phyloP scores from a whole-genome alignment of 768 basidiomycete species.

The Xerocomellus chrysenteron region DNA sequence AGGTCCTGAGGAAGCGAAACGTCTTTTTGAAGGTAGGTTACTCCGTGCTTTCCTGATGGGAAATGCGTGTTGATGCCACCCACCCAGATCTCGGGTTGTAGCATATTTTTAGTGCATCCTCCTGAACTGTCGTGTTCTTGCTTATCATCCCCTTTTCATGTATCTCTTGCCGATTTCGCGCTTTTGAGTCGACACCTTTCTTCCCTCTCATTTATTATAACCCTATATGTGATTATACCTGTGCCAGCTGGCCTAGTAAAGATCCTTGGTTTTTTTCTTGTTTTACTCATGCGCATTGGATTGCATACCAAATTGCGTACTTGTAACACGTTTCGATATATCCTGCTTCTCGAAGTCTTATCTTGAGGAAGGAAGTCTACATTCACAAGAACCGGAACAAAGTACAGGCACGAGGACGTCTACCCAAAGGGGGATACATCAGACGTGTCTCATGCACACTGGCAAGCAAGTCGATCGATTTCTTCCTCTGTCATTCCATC shows the following conservation, averaged over 20 bases:
- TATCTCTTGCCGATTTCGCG: constrained; percentile 6
- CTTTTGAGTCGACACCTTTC: constrained; percentile 4
- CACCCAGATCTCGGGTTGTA: constrained; percentile 48
- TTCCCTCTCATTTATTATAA: constrained; percentile 5
- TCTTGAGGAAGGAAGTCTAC: background rate
- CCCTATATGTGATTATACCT: constrained; percentile 20
- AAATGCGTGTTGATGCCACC: constrained; percentile 23
- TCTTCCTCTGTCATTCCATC: constrained; percentile 82
- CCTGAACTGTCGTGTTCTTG: constrained; percentile 22
- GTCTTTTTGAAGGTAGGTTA: constrained; percentile 66
- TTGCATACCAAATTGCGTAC: constrained; percentile 21
- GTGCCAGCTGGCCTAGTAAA: constrained; percentile 11
- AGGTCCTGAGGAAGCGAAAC: constrained; percentile 68
- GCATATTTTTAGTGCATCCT: constrained; percentile 24
- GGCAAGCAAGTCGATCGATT: constrained; percentile 57
- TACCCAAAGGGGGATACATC: background rate
- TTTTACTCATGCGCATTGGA: constrained; percentile 16
- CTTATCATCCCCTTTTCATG: constrained; percentile 18
- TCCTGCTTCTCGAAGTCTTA: constrained; percentile 17
- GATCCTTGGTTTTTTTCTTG: constrained; percentile 24
- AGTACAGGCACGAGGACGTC: constrained; percentile 4
- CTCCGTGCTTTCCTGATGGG: constrained; percentile 17
- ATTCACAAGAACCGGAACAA: constrained; percentile 5
- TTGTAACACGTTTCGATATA: constrained; percentile 27
- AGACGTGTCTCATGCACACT: constrained; percentile 11